Evolutionary conservation across 768 basidiomycete genomes (phyloP), one percentile per base, ranked within the genome.

Genomic region (Phlebiopsis flavidoalba): DNA sequence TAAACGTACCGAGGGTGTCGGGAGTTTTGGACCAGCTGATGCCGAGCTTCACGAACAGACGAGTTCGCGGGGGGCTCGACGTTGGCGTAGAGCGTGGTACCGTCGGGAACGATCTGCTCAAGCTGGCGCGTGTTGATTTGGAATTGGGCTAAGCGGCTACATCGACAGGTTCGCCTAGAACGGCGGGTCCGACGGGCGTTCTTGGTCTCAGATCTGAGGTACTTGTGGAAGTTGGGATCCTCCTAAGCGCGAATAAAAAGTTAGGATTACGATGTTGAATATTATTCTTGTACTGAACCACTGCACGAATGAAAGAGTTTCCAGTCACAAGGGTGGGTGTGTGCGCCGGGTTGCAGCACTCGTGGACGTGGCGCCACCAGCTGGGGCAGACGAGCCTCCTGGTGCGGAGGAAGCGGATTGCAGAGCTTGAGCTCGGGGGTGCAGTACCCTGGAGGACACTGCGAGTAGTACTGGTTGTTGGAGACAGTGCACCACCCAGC

Each of bases 101-200:
- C 78, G 36, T 59, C 67, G 2, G 76, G 74, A 2, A 64, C 33
- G 59, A 79, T 75, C 66, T 86, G 83, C 53, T 83, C 71, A 11
- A 85, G 79, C 69, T 86, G 83, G 4, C 84, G n/a, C 84, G 57
- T 66, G 37, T 15, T 45, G 58, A 85, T 78, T 61, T 82, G 75
- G 77, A 86, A 85, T 64, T 84, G 84, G n/a, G n/a, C n/a, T n/a
- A n/a, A 8, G 80, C 80, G 1, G 83, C n/a, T n/a, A n/a, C 83
- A n/a, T 67, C 76, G 57, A 67, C 72, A n/a, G 78, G 79, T 56
- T 74, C 73, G 8, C 82, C 82, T 46, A 85, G 78, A 48, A 85
- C 80, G 3, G 82, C 83, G 37, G 76, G 71, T 0, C 76, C 75
- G 6, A 77, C 75, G 17, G 75, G 78, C n/a, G 63, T 73, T 62